Evolutionary conservation across 2,329 filamentous ascomycete species (phyloP).

Genomic region (Xylaria sp.): DNA sequence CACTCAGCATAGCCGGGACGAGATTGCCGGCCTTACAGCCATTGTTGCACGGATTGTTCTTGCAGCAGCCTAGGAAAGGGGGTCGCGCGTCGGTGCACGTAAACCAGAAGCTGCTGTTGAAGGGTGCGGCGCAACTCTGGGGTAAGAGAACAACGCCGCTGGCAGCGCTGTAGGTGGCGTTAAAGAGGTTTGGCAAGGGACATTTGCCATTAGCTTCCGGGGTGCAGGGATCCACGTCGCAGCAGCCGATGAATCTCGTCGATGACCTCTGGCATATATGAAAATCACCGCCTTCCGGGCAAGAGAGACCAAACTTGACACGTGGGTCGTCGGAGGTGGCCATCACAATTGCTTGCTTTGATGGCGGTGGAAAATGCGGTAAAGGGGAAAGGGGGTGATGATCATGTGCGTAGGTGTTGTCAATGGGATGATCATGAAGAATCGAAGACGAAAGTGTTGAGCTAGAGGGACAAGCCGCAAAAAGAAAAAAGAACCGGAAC

Average conservation of each 20-base stretch:
- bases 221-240: conserved; percentile 51
- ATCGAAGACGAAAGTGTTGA: too few relatives aligned
- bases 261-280: conserved; percentile 49
- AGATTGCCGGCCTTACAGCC: conserved; percentile 50
- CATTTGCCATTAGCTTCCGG: conserved; percentile 47
- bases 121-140: conserved; percentile 48
- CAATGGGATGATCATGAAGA: neutral
- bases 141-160: conserved; percentile 48
- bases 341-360: conserved; percentile 1
- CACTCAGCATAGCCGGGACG: conserved; percentile 42
- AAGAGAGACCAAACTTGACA: conserved; percentile 46
- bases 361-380: neutral
- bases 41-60: conserved; percentile 50
- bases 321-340: conserved; percentile 27
- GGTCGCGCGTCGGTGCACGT: conserved; percentile 48
- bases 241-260: conserved; percentile 55
- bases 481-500: neutral
- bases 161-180: conserved; percentile 49
- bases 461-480: neutral
- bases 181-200: conserved; percentile 47
- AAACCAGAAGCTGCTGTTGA: conserved; percentile 48
- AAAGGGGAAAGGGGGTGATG: neutral
- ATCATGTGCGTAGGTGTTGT: neutral
- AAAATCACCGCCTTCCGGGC: conserved; percentile 51
- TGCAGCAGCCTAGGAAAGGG: conserved; percentile 55